Conservation (phyloP, 495 filamentous ascomycete species). For the Aspergillus ellipticus region DNA sequence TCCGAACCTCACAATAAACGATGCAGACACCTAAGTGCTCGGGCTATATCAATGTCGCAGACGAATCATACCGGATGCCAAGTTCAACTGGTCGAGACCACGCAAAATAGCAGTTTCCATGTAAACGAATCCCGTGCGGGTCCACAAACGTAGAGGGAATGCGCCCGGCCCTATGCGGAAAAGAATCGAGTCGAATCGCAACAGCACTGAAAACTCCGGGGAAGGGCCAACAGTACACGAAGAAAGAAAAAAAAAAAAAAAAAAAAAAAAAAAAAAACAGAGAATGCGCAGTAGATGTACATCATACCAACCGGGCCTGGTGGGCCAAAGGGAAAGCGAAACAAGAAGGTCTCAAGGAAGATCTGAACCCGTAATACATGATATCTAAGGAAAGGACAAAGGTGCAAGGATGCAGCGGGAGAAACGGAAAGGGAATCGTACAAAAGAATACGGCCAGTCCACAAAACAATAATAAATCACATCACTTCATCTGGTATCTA, state of each 20-base stretch:
- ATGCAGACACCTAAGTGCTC: background rate
- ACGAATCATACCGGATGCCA: background rate
- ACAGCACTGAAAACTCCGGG: background rate
- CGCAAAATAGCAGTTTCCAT: background rate
- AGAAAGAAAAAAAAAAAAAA: background rate
- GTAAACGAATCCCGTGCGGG: background rate
- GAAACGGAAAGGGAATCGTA: conserved; percentile 29
- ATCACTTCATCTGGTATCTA: conserved; percentile 42
- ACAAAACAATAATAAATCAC: conserved; percentile 20
- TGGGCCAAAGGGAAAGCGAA: conserved; percentile 2
- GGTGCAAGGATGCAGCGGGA: conserved; percentile 8
- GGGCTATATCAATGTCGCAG: background rate
- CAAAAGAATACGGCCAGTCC: conserved; percentile 16
- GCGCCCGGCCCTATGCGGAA: background rate
- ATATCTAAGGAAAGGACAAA: conserved; percentile 10
- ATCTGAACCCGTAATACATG: conserved; percentile 10
- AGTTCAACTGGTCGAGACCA: background rate
- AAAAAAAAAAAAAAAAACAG: background rate
- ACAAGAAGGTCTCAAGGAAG: background rate
- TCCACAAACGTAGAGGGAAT: background rate
- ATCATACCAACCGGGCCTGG: background rate
- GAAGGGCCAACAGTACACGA: background rate
- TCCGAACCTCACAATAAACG: background rate
- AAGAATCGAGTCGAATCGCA: background rate
- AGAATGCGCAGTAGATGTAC: conserved; percentile 2